Conservation (phyloP, 2,329 filamentous ascomycete species). For the Pseudogymnoascus verrucosus region DNA sequence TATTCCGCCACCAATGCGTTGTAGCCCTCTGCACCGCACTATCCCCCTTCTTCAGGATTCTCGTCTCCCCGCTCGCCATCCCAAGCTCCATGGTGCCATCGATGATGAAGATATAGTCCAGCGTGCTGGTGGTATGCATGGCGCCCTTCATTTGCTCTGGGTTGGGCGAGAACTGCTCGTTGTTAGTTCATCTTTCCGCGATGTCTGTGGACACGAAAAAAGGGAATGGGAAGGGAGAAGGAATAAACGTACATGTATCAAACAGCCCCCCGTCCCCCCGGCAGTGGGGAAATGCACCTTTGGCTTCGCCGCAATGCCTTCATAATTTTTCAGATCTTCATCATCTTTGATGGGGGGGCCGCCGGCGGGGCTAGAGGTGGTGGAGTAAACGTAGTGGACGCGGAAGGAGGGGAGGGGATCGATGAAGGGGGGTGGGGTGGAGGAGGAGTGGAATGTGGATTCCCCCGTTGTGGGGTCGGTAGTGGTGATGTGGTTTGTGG, state of each 20-base stretch:
- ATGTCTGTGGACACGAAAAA: neutral
- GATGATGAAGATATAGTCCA: conserved; percentile 34
- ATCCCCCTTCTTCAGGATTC: conserved; percentile 30
- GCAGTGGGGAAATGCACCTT: neutral
- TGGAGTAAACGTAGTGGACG: neutral
- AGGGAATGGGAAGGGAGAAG: neutral
- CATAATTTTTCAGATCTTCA: neutral
- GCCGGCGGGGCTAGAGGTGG: neutral
- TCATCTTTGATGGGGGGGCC: neutral
- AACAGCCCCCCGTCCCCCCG: neutral
- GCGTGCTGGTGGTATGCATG: conserved; percentile 35
- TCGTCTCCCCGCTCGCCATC: conserved; percentile 34
- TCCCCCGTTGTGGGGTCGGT: neutral
- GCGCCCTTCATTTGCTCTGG: conserved; percentile 12
- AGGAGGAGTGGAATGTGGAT: neutral
- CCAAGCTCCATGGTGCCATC: conserved; percentile 32
- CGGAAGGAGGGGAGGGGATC: neutral
- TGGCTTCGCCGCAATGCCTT: neutral
- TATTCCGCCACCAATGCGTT: conserved; percentile 38
- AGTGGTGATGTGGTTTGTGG: neutral
- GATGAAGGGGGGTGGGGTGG: neutral
- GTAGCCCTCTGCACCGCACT: conserved; percentile 35
- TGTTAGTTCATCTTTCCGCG: neutral
- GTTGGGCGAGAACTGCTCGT: neutral
- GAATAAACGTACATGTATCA: neutral